Evolutionary conservation across 2,329 filamentous ascomycete genomes (phyloP).

Genomic region (Colletotrichum sp.): DNA sequence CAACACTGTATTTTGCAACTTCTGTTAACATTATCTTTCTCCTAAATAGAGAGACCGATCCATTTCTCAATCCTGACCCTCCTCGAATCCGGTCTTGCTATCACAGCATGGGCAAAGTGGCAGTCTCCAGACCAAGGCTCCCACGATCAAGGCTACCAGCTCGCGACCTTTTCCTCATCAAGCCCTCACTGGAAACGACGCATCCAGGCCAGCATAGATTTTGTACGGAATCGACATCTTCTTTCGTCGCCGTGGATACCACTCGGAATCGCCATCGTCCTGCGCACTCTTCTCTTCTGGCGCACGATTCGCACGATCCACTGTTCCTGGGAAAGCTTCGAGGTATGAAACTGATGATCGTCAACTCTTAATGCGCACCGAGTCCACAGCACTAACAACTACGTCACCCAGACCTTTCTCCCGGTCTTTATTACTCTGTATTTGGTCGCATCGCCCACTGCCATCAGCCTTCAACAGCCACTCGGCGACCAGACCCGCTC

Average conservation of each 20-base stretch:
- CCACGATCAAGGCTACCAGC: neutral
- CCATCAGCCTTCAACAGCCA: slow-evolving; percentile 26
- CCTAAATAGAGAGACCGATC: slow-evolving; percentile 33
- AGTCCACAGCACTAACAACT: neutral
- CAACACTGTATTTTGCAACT: neutral
- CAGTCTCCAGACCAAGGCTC: neutral
- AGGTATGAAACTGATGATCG: slow-evolving; percentile 27
- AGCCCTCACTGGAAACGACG: neutral
- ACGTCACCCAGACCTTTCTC: slow-evolving; percentile 31
- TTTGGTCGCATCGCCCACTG: slow-evolving; percentile 22
- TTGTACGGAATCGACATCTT: slow-evolving; percentile 9
- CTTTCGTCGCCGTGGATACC: slow-evolving; percentile 19
- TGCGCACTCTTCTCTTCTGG: slow-evolving; percentile 34
- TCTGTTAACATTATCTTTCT: neutral
- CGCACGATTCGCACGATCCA: slow-evolving; percentile 33
- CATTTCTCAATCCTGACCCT: slow-evolving; percentile 37
- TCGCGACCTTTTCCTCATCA: neutral
- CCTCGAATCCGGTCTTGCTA: slow-evolving; percentile 25
- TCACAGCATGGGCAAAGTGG: slow-evolving; percentile 18
- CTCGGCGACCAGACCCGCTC: slow-evolving; percentile 18
- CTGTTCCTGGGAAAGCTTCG: slow-evolving; percentile 36
- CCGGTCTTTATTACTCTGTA: slow-evolving; percentile 30
- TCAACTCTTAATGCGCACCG: neutral
- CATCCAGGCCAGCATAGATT: neutral
- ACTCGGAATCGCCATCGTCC: slow-evolving; percentile 27